Conservation (phyloP, 805 yeast genomes). For the Zygosaccharomyces siamensis region DNA sequence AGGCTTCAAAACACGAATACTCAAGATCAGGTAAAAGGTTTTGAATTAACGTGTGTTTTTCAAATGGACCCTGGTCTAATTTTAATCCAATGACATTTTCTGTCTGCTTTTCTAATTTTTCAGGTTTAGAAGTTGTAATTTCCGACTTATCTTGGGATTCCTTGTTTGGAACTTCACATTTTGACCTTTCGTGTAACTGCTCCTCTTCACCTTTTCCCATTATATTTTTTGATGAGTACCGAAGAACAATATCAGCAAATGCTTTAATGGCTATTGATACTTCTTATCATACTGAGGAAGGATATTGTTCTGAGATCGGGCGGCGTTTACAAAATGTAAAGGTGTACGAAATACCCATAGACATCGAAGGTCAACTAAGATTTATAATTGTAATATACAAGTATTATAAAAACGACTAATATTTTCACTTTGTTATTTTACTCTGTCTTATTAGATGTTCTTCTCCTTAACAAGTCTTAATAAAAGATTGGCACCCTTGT, state of each 20-base stretch:
- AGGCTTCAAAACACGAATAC: constrained; percentile 27
- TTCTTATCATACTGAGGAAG: neutral
- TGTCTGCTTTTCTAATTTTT: neutral
- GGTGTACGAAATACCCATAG: neutral
- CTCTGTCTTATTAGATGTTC: neutral
- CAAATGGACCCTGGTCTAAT: constrained; percentile 22
- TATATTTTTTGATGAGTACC: neutral
- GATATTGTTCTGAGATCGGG: neutral
- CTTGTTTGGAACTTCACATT: neutral
- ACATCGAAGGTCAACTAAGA: neutral
- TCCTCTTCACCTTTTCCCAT: neutral
- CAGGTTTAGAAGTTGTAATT: neutral
- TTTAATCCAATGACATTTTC: neutral
- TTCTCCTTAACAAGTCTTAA: constrained; percentile 35
- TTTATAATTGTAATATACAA: neutral
- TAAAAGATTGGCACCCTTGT: constrained; percentile 62
- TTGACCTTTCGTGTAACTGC: neutral
- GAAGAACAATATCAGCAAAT: neutral
- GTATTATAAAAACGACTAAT: neutral
- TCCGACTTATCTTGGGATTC: neutral
- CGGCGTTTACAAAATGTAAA: neutral
- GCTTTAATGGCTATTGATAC: neutral
- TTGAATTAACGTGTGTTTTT: constrained; percentile 21
- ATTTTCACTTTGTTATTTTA: neutral
- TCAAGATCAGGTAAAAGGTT: constrained; percentile 24